Evolutionary conservation across 2,329 filamentous ascomycete genomes (phyloP).

Genomic region (Epicoccum sorghinum): DNA sequence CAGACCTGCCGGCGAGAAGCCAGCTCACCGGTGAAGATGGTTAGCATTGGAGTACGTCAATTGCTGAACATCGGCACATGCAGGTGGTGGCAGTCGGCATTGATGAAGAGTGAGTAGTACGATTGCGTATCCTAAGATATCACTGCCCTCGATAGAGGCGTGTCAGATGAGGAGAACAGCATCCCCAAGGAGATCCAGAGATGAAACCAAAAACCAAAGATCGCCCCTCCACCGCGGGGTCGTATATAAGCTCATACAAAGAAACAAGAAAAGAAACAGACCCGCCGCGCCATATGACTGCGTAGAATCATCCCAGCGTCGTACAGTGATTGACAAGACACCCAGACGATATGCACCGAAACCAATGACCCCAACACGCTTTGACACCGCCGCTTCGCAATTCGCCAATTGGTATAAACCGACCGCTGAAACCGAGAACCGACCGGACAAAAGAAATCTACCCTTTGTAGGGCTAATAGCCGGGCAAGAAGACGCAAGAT

Average conservation of each 20-base stretch:
- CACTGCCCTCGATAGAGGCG: slow-evolving; percentile 47
- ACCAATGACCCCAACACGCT: slow-evolving; percentile 38
- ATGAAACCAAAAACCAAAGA: slow-evolving; percentile 39
- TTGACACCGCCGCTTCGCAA: slow-evolving; percentile 49
- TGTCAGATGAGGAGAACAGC: slow-evolving; percentile 39
- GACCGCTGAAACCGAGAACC: slow-evolving; percentile 43
- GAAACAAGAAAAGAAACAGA: slow-evolving; percentile 33
- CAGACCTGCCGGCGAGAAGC: slow-evolving; percentile 1
- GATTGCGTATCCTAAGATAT: slow-evolving; percentile 42
- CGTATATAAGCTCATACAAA: slow-evolving; percentile 44
- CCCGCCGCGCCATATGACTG: slow-evolving; percentile 38
- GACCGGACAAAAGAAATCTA: slow-evolving; percentile 51
- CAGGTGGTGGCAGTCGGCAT: background rate
- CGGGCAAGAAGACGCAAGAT: slow-evolving; percentile 41
- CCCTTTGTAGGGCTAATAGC: slow-evolving; percentile 40
- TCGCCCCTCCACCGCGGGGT: slow-evolving; percentile 28
- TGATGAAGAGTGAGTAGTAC: slow-evolving; percentile 33
- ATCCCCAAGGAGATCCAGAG: slow-evolving; percentile 25
- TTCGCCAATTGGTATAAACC: slow-evolving; percentile 51
- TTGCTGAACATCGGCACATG: too few relatives aligned
- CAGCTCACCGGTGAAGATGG: background rate
- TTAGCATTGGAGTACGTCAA: background rate
- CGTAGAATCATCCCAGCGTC: slow-evolving; percentile 50
- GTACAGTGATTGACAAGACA: slow-evolving; percentile 46
- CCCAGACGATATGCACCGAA: slow-evolving; percentile 43